Conservation (phyloP, 768 basidiomycete genomes). For the Amanita muscaria region DNA sequence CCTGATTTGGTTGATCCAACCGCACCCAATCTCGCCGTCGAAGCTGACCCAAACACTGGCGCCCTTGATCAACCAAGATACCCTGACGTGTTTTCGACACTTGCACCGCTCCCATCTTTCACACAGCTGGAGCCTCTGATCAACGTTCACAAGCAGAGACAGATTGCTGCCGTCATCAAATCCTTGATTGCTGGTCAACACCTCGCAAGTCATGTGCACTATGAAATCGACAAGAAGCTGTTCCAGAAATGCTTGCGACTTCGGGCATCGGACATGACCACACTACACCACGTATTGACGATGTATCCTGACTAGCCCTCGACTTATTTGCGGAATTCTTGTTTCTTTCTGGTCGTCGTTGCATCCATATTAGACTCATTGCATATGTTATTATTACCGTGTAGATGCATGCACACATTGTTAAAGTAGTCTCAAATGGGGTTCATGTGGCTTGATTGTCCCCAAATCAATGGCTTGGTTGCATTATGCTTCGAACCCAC, state of each 20-base stretch:
- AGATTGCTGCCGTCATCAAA: conserved; percentile 76
- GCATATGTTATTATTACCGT: too few relatives aligned
- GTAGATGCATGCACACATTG: too few relatives aligned
- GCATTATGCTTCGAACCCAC: too few relatives aligned
- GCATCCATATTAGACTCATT: too few relatives aligned
- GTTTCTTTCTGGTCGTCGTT: too few relatives aligned
- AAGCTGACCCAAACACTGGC: conserved; percentile 51
- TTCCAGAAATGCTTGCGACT: conserved; percentile 70
- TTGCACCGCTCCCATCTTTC: conserved; percentile 62
- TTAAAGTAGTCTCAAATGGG: too few relatives aligned
- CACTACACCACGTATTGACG: conserved; percentile 38
- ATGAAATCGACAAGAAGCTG: conserved; percentile 62
- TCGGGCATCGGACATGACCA: conserved; percentile 51
- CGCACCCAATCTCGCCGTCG: conserved; percentile 59
- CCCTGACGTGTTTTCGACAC: conserved; percentile 70
- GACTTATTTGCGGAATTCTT: too few relatives aligned
- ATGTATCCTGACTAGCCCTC: conserved; percentile 18
- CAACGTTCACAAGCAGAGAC: conserved; percentile 83
- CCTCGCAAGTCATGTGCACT: conserved; percentile 64
- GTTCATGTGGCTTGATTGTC: too few relatives aligned
- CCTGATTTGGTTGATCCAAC: conserved; percentile 83
- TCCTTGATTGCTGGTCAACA: conserved; percentile 77
- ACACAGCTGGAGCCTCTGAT: conserved; percentile 81
- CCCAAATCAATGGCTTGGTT: too few relatives aligned
- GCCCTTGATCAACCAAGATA: conserved; percentile 63